Evolutionary conservation across 2,329 filamentous ascomycete species (phyloP).

Genomic region (Colletotrichum plurivorum): DNA sequence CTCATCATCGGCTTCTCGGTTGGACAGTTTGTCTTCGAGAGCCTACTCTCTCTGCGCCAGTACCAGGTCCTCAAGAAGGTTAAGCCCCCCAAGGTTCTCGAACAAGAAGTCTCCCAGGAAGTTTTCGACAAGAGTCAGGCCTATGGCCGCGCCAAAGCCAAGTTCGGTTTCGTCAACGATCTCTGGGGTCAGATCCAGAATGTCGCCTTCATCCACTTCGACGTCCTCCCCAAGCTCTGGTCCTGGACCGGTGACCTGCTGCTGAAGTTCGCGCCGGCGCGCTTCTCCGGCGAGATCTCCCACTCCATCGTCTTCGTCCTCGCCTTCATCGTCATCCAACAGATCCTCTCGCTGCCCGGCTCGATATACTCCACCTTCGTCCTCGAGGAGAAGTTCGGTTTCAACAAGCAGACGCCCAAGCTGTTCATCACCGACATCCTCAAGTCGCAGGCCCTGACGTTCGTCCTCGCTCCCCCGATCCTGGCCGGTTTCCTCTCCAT

Average conservation of each 20-base stretch:
- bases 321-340: conserved; percentile 85
- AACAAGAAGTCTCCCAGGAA: conserved; percentile 88
- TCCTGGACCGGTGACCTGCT: conserved; percentile 82
- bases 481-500: conserved; percentile 94
- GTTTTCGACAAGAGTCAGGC: conserved; percentile 97
- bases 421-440: conserved; percentile 92
- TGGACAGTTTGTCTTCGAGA: conserved; percentile 91
- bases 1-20: conserved; percentile 95
- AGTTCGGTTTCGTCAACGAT: conserved; percentile 85
- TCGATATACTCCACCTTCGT: conserved; percentile 96
- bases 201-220: conserved; percentile 88
- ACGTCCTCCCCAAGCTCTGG: conserved; percentile 94
- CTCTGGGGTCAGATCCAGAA: conserved; percentile 92
- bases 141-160: conserved; percentile 95
- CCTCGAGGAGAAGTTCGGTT: conserved; percentile 95
- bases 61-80: conserved; percentile 87
- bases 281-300: conserved; percentile 91
- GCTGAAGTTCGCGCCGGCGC: conserved; percentile 79
- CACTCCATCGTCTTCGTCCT: conserved; percentile 96
- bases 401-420: conserved; percentile 96
- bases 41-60: conserved; percentile 90
- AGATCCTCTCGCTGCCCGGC: conserved; percentile 82
- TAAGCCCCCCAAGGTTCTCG: conserved; percentile 86
- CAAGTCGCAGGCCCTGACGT: conserved; percentile 87
- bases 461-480: conserved; percentile 87